Base-by-base conservation (phyloP, 1,284 basidiomycete species). In the Coniferiporia sulphurascens region DNA sequence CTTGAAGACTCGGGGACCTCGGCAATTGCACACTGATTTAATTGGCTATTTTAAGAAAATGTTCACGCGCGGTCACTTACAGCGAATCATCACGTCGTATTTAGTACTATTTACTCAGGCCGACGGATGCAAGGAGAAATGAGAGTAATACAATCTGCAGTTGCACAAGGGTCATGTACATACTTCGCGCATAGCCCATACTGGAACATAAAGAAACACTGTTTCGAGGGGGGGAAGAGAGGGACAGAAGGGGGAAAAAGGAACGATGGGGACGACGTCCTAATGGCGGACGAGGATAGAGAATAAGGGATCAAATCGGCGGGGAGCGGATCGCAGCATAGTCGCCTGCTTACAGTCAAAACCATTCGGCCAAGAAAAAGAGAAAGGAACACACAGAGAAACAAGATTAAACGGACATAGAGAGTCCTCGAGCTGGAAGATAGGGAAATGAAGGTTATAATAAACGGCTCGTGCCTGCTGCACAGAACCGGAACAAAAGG, bases 101-200 rank as follows among this genome's bases (percentile, higher is more conserved):
- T 41, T 41, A 15, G 27, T 41, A 3, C 2, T 41, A 41, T 27
- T 41, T 41, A 15, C 38, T 41, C 38, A 41, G 38, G 15, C 15
- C 38, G 15, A 41, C 27, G 27, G 27, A 41, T 12, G 15, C 12
- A 41, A 48, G n/a, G 17, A 48, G 45, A 19, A 4, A 19, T 19
- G 48, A 27, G 48, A 49, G 12, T 49, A 21, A 49, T 49, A 49
- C 48, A 49, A 32, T 49, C 48, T 49, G 48, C 48, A 49, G 22
- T 49, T 17, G 48, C 48, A 48, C 19, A 34, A 38, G 54, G 17
- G 34, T 36, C 54, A 56, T 56, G 46, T 56, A 56, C 54, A 56
- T 56, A 52, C 17, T 41, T 48, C 32, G 45, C 48, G 54, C 54
- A 56, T 48, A 48, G 54, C 54, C 46, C 54, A 56, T 56, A 49